Conservation (phyloP, 2,329 filamentous ascomycete genomes). For the Penicillium brasilianum region DNA sequence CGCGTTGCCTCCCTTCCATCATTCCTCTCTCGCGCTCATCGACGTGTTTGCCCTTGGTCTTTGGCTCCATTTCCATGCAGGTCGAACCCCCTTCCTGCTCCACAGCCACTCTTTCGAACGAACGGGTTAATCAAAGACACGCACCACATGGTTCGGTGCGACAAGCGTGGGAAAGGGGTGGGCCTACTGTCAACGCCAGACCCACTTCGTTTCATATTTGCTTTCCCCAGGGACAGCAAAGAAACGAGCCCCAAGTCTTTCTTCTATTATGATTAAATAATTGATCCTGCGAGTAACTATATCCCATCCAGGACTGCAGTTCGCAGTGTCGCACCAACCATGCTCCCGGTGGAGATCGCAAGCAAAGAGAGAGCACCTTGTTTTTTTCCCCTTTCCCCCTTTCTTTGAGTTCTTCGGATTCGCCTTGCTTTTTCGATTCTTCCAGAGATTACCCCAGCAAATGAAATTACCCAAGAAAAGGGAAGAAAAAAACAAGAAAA, state of each 20-base stretch:
- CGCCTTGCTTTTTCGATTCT: slow-evolving; percentile 5
- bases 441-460: background rate
- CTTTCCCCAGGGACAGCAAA: slow-evolving; percentile 3
- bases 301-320: background rate
- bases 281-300: background rate
- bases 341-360: slow-evolving; percentile 5
- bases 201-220: slow-evolving; percentile 12
- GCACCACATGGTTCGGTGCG: slow-evolving; percentile 12
- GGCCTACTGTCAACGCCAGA: slow-evolving; percentile 17
- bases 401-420: background rate
- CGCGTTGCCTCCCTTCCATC: slow-evolving; percentile 1
- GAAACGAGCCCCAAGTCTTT: background rate
- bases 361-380: background rate
- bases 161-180: slow-evolving; percentile 12
- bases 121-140: slow-evolving; percentile 1
- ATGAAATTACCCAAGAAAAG: background rate
- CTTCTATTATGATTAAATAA: slow-evolving; percentile 3
- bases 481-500: background rate
- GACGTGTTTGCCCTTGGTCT: background rate
- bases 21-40: background rate
- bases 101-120: background rate
- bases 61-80: background rate
- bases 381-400: background rate
- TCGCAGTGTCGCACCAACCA: slow-evolving; percentile 8
- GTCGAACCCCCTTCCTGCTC: background rate